Base-by-base conservation (phyloP, 2,329 filamentous ascomycete genomes). In the Didymella exigua region DNA sequence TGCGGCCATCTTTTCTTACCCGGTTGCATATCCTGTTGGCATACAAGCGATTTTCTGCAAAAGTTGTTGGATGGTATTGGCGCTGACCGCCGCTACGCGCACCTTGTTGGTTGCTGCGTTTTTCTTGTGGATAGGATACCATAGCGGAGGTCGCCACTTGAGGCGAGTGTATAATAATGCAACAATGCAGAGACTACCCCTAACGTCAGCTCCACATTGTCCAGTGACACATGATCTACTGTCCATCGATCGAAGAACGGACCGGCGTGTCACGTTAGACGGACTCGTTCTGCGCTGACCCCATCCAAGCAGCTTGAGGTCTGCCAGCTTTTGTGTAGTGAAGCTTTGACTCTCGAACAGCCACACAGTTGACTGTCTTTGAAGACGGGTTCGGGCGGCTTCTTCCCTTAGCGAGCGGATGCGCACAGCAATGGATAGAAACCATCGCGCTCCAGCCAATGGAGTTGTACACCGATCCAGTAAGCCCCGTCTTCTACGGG, bases 21-120 rank as follows among this genome's bases (percentile, higher is more conserved):
- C 44, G 60, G 56, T 58, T 52, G 56, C 60, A 56, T 49, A 51
- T 51, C 46, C 36, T 50, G 52, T 59, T 58, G 47, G 58, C 53
- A 59, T 56, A 65, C 55, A 55, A 66, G 64, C 63, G 52, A 50
- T 55, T 50, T 55, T 49, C 34, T 41, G 52, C 52, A 50, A 55
- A 55, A 55, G 34, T 33, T 42, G 41, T 45, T 30, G 46, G 40
- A 41, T 41, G 41, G 34, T 45, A 49, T 46, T 55, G 40, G 34
- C 41, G 46, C 46, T 46, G 44, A 50, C 24, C 31, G 41, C 52
- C 36, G 21, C 13, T 34, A 41, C 41, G 47, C 52, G 52, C 52
- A 50, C 29, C 46, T 13, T 46, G 36, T 26, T 52, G 47, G 54
- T 41, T 31, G 49, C 33, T 30, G 48, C 44, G 43, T 54, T 24